Percentiles rank a stretch among this genome's conserved stretches.
Evolutionary conservation across 495 filamentous ascomycete genomes (phyloP).

Genomic region (Penicillium canariense): DNA sequence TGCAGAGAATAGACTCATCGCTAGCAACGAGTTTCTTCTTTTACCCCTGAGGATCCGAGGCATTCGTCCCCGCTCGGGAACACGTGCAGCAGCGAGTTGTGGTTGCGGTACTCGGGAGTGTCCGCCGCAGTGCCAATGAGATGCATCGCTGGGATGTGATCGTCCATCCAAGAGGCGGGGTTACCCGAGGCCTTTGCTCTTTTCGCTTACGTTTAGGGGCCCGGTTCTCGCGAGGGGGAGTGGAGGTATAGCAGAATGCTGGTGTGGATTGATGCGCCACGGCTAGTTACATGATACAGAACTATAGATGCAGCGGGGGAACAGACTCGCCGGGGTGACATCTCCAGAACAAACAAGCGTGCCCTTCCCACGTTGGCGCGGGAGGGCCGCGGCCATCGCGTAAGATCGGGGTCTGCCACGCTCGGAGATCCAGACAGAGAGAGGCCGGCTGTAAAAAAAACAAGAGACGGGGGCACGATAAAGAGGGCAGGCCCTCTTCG

Average conservation of each 20-base stretch:
- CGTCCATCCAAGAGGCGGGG: slow-evolving; percentile 21
- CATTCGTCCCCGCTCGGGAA: not conserved
- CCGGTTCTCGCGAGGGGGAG: not conserved
- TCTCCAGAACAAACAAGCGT: not conserved
- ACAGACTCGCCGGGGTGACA: not conserved
- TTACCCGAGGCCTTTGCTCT: slow-evolving; percentile 16
- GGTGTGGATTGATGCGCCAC: slow-evolving; percentile 15
- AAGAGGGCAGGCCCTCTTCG: not conserved
- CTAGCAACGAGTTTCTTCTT: not conserved
- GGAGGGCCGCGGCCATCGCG: slow-evolving; percentile 4
- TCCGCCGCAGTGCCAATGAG: slow-evolving; percentile 20
- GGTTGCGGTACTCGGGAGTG: not conserved
- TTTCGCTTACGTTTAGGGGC: slow-evolving; percentile 9
- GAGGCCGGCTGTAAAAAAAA: not conserved
- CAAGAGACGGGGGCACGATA: not conserved
- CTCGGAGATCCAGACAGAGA: not conserved
- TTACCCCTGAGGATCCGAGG: slow-evolving; percentile 1
- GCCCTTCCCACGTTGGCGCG: not conserved
- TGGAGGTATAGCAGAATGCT: slow-evolving; percentile 5
- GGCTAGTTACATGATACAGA: slow-evolving; percentile 28
- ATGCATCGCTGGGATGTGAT: slow-evolving; percentile 11
- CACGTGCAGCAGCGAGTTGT: slow-evolving; percentile 10
- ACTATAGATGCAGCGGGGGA: not conserved
- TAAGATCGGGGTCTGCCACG: not conserved
- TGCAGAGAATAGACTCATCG: not conserved